Conservation (phyloP, 2,329 filamentous ascomycete species). For the Onygenales sp. region DNA sequence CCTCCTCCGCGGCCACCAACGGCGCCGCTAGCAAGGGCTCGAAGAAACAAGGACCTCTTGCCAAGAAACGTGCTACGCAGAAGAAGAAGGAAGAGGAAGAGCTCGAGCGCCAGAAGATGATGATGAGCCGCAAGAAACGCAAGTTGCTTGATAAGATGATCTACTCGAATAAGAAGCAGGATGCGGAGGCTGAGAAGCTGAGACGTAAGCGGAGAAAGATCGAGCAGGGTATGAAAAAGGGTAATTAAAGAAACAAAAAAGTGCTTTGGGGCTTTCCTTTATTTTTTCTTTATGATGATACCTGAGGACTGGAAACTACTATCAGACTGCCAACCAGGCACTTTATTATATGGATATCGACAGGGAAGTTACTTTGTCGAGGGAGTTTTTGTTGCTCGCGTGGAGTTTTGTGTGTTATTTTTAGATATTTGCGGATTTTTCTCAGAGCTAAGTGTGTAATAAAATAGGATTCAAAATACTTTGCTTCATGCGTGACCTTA, state of each 20-base stretch:
- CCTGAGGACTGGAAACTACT: background rate
- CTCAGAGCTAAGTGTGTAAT: background rate
- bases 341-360: conserved; percentile 14
- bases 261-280: background rate
- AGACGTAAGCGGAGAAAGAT: conserved; percentile 83
- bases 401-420: background rate
- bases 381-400: background rate
- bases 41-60: conserved; percentile 60
- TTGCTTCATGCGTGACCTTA: background rate
- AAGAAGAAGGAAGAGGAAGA: conserved; percentile 69
- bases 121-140: conserved; percentile 96
- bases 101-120: conserved; percentile 86
- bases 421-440: background rate
- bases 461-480: background rate
- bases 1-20: conserved; percentile 38
- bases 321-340: background rate
- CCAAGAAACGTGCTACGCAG: conserved; percentile 59
- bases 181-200: conserved; percentile 78
- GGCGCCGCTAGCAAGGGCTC: conserved; percentile 48
- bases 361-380: conserved; percentile 9
- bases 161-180: conserved; percentile 89
- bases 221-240: conserved; percentile 46
- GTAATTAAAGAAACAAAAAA: conserved; percentile 12
- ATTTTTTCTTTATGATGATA: background rate
- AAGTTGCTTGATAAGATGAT: conserved; percentile 97